These are phyloP conservation scores for Basidioascus undulatus DNA, from an alignment of 768 basidiomycete species.

Conservation along the genomic window DNA sequence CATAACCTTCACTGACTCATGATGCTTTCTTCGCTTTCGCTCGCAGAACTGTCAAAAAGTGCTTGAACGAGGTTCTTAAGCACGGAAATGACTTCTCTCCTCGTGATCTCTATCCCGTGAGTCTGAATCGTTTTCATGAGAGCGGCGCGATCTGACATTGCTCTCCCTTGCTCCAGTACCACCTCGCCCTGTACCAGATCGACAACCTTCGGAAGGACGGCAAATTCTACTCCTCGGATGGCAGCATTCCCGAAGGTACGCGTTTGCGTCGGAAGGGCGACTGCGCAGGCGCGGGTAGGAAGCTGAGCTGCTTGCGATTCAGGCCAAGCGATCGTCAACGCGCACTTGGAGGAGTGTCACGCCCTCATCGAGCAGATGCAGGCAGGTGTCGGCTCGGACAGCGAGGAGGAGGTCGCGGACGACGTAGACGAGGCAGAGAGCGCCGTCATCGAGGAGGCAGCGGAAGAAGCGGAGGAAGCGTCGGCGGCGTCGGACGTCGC, in stretches of 20 bases:
- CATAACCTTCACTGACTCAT: background rate
- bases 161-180: conserved; percentile 37
- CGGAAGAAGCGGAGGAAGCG: no score
- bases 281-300: no score
- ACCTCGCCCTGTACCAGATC: conserved; percentile 76
- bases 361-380: no score
- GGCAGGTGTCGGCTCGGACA: no score
- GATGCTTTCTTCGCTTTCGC: background rate
- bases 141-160: background rate
- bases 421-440: no score
- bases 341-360: conserved; percentile 86
- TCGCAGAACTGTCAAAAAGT: conserved; percentile 69
- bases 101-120: conserved; percentile 74
- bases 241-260: conserved; percentile 76
- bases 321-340: conserved; percentile 89
- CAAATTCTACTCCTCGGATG: conserved; percentile 71
- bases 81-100: conserved; percentile 83
- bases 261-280: no score
- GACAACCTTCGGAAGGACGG: conserved; percentile 82
- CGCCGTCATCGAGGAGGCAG: no score
- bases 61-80: conserved; percentile 81
- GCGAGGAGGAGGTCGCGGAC: no score
- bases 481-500: no score
- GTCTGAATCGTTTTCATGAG: conserved; percentile 14
- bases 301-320: no score